Evolutionary conservation across 148 eudicot genomes (phyloP).

Genomic region (Vaccinium macrocarpon): DNA sequence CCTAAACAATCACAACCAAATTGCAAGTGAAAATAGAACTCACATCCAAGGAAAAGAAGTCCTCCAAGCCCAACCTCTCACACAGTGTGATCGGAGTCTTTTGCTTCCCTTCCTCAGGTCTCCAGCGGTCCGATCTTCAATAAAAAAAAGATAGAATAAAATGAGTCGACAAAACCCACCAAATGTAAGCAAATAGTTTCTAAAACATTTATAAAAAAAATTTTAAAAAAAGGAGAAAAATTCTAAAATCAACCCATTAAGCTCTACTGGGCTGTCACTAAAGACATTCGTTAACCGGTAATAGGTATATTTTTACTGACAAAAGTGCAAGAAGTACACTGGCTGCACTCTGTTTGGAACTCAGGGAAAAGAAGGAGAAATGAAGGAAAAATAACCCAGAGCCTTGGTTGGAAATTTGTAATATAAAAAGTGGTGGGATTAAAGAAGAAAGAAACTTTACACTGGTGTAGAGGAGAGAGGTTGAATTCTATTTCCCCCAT

Average conservation of each 20-base stretch:
- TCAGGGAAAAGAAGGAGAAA: too few relatives aligned
- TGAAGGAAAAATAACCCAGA: too few relatives aligned
- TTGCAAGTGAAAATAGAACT: not conserved
- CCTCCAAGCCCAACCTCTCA: constrained; percentile 28
- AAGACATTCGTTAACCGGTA: too few relatives aligned
- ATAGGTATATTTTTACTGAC: too few relatives aligned
- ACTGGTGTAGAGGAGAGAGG: constrained; percentile 22
- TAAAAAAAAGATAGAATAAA: not conserved
- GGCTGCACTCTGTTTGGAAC: too few relatives aligned
- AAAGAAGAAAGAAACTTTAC: constrained; percentile 1
- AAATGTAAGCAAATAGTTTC: not conserved
- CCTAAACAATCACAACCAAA: too few relatives aligned
- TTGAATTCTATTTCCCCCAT: constrained; percentile 16
- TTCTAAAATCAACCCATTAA: too few relatives aligned
- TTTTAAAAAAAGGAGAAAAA: too few relatives aligned
- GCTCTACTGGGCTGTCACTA: too few relatives aligned
- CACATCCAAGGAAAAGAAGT: constrained; percentile 25
- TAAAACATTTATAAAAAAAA: too few relatives aligned
- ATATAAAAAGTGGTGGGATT: not conserved
- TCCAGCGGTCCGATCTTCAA: constrained; percentile 16
- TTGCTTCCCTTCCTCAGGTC: constrained; percentile 18
- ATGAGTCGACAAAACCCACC: not conserved
- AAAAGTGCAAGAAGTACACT: too few relatives aligned
- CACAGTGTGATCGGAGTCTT: constrained; percentile 9
- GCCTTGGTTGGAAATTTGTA: too few relatives aligned